phyloP scores from a whole-genome alignment of 2,329 filamentous ascomycete genomes.

The Drechslerella dactyloides region DNA sequence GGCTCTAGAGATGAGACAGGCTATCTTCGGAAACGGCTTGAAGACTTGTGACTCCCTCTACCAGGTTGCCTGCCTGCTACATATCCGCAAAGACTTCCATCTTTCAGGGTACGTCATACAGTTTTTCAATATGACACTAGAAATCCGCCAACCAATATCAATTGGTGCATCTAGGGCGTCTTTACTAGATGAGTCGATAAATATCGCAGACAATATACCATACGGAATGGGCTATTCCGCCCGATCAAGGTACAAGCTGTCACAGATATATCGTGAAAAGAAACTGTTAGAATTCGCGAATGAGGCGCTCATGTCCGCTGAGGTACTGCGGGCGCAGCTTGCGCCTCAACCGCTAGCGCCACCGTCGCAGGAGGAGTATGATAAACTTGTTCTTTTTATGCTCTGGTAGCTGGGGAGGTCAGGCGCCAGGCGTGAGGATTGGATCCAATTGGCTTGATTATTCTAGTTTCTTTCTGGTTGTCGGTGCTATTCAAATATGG shows the following conservation, averaged over 20 bases:
- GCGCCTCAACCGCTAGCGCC: background rate
- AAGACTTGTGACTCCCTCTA: slow-evolving; percentile 51
- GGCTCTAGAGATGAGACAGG: slow-evolving; percentile 44
- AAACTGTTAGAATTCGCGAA: background rate
- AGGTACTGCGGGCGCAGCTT: background rate
- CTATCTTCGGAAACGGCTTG: slow-evolving; percentile 31
- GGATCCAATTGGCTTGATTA: no score
- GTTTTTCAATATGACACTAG: background rate
- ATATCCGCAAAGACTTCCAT: slow-evolving; percentile 4
- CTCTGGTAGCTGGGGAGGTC: slow-evolving; percentile 4
- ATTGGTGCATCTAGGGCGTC: background rate
- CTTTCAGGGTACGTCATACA: slow-evolving; percentile 6
- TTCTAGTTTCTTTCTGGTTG: background rate
- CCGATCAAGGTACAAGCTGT: slow-evolving; percentile 12
- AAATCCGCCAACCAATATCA: no score
- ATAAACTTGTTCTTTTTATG: slow-evolving; percentile 14
- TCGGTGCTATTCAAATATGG: background rate
- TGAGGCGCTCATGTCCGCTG: slow-evolving; percentile 8
- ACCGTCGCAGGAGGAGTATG: slow-evolving; percentile 13
- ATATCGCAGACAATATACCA: slow-evolving; percentile 8
- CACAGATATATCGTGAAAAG: slow-evolving; percentile 4
- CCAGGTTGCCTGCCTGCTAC: slow-evolving; percentile 31
- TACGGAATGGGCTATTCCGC: slow-evolving; percentile 13
- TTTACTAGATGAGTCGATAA: slow-evolving; percentile 15
- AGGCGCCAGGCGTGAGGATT: background rate